Evolutionary conservation across 2,329 filamentous ascomycete species (phyloP).

Genomic region (Colletotrichum viniferum): DNA sequence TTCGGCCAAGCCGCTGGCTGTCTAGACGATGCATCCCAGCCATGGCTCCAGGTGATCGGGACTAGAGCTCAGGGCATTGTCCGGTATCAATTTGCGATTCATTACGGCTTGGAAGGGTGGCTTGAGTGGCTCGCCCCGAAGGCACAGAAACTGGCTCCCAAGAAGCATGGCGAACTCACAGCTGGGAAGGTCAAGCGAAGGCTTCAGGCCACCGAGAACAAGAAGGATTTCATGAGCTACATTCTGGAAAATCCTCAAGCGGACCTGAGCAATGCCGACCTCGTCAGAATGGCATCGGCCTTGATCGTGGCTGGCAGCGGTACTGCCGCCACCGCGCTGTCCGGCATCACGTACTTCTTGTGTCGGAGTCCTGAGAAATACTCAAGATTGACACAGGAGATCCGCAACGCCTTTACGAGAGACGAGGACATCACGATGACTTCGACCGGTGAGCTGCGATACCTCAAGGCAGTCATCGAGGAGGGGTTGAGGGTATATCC

Average conservation of each 20-base stretch:
- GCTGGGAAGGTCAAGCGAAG: constrained; percentile 4
- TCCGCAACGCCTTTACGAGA: constrained; percentile 23
- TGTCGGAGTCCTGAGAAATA: constrained; percentile 31
- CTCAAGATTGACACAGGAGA: constrained; percentile 32
- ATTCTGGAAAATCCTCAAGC: neutral
- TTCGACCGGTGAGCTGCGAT: constrained; percentile 37
- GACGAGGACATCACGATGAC: constrained; percentile 29
- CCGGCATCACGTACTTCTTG: constrained; percentile 45
- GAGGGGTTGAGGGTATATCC: constrained; percentile 37
- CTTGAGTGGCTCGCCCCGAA: constrained; percentile 4
- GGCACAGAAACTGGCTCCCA: neutral
- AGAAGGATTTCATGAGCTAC: constrained; percentile 9
- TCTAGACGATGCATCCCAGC: constrained; percentile 29
- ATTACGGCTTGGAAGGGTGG: constrained; percentile 2
- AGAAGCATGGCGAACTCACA: constrained; percentile 1
- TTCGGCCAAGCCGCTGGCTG: constrained; percentile 49
- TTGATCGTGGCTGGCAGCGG: constrained; percentile 44
- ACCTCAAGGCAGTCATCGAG: constrained; percentile 39
- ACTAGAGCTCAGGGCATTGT: constrained; percentile 1
- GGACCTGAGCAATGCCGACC: neutral
- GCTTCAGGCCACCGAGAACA: neutral
- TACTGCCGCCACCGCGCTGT: constrained; percentile 48
- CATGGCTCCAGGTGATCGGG: constrained; percentile 12
- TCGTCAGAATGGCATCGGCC: constrained; percentile 8
- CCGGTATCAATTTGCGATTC: constrained; percentile 1